Base-by-base conservation (phyloP, 768 basidiomycete genomes). In the Rhizopogon vulgaris region DNA sequence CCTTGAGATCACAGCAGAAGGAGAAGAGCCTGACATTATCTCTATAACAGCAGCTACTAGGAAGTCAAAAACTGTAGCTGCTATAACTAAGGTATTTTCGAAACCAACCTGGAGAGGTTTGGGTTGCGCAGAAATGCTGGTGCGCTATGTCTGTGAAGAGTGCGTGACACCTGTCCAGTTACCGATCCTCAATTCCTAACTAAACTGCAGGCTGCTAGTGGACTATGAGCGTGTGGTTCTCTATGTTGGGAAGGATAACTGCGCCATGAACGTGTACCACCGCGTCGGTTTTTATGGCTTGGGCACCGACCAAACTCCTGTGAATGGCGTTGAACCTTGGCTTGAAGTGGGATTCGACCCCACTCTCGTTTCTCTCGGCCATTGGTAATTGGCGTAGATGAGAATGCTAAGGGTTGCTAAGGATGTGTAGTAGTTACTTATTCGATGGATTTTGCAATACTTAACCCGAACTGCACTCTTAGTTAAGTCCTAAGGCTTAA, bases 41-140 rank as follows among this genome's bases (percentile, higher is more conserved):
- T 87, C 76, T 18, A 78, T 90, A 37, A 82, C 82, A 4, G 85
- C 85, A 14, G 78, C 77, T 27, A 86, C 86, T 8, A 72, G 88
- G 12, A 78, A 80, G 52, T 81, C 73, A 22, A 71, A 74, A 2
- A 71, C 59, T 3, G 75, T 84, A 27, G 78, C 80, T 4, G 79
- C 82, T 0, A 80, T 90, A 41, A 84, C 84, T 37, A 90, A 90
- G 63, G 86, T 89, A 0, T 84, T 71, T 61, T 88, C 87, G 1
- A 69, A 74, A 43, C 71, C 78, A 0, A 38, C 57, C 2, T 83
- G 78, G 74, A 71, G 83, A 39, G 63, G 75, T 1, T 68, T 63
- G 1, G 78, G 82, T 6, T 85, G 77, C 57, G 87, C 87, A 0
- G 79, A 79, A 59, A 73, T 78, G 8, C 77, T 90, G 15, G 76